Evolutionary conservation across 2,329 filamentous ascomycete species (phyloP), one percentile per base, ranked within the genome.

Genomic region (Aureobasidium musti): DNA sequence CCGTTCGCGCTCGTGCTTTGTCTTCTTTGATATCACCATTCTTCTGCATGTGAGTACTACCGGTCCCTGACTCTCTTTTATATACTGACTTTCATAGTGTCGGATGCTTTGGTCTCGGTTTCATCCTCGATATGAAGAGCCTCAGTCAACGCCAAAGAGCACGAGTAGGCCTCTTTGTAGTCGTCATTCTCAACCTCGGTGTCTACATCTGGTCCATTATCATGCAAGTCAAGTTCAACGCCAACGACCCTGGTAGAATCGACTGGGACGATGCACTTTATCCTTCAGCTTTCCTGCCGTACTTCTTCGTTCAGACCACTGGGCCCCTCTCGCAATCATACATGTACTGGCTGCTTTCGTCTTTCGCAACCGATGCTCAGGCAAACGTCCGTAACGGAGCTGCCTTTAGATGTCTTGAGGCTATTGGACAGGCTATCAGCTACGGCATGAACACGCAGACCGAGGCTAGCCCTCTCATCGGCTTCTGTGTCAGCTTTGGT

Each of bases 111-210:
- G 81, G 79, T 49, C 78, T 82, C 5, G 80, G 81, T 1, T 82
- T 82, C 66, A 78, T 95, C 83, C 80, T 87, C 88, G 65, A 81
- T 77, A 71, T 90, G 86, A 65, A 96, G 78, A 30, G 89, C 86
- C 69, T 86, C 80, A 10, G 90, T 84, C 70, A 85, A 70, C 73
- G 81, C 10, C 79, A 81, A 23, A 77, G 81, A 14, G 81, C 80
- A 19, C 80, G 82, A 66, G 67, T 80, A 5, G 81, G 80, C 56
- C 76, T 83, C 7, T 79, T 78, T 67, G 78, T 75, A 3, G 80
- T 82, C 5, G 77, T 81, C 2, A 71, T 79, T n/a, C 76, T 81
- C 7, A 83, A 82, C 52, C 68, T 79, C 5, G 81, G 78, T n/a
- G 64, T 66, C 33, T 66, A 66, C 53, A 66, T 66, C 23, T 66